Evolutionary conservation across 768 basidiomycete genomes (phyloP).

Genomic region (Daedaleopsis nitida): DNA sequence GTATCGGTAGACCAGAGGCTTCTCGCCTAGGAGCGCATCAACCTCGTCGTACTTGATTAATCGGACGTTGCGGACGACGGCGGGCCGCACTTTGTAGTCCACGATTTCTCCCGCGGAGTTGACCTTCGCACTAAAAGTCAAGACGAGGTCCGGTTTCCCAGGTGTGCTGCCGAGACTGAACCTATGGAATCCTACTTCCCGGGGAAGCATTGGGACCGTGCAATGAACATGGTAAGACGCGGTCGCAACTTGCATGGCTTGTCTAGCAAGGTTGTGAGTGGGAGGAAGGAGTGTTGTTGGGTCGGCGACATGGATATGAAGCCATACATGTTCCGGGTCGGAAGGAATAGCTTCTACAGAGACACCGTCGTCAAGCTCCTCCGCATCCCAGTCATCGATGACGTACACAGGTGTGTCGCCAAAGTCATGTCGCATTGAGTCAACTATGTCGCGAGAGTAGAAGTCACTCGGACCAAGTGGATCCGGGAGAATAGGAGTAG

Average conservation of each 20-base stretch:
- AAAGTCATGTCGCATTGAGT: constrained; percentile 82
- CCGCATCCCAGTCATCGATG: constrained; percentile 76
- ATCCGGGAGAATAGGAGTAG: constrained; percentile 8
- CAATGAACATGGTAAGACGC: constrained; percentile 69
- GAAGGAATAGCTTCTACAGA: constrained; percentile 71
- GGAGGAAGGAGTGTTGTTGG: constrained; percentile 81
- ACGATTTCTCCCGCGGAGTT: constrained; percentile 61
- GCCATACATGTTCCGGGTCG: constrained; percentile 67
- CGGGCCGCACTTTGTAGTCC: constrained; percentile 71
- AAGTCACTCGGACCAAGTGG: constrained; percentile 66
- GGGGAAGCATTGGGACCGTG: constrained; percentile 75
- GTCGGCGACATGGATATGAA: constrained; percentile 93
- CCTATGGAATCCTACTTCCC: constrained; percentile 48
- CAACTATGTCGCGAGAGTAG: constrained; percentile 62
- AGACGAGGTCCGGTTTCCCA: constrained; percentile 52
- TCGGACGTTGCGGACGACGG: constrained; percentile 69
- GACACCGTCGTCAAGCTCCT: constrained; percentile 93
- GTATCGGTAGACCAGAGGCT: constrained; percentile 21
- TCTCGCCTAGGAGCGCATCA: constrained; percentile 49
- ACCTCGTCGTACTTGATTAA: constrained; percentile 68
- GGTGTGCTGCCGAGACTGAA: constrained; percentile 48
- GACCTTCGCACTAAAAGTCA: constrained; percentile 83
- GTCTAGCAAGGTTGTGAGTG: constrained; percentile 57
- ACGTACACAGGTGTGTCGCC: constrained; percentile 80
- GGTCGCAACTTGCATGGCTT: constrained; percentile 45